Conservation (phyloP, 768 basidiomycete genomes). For the Coprinopsis sp. region DNA sequence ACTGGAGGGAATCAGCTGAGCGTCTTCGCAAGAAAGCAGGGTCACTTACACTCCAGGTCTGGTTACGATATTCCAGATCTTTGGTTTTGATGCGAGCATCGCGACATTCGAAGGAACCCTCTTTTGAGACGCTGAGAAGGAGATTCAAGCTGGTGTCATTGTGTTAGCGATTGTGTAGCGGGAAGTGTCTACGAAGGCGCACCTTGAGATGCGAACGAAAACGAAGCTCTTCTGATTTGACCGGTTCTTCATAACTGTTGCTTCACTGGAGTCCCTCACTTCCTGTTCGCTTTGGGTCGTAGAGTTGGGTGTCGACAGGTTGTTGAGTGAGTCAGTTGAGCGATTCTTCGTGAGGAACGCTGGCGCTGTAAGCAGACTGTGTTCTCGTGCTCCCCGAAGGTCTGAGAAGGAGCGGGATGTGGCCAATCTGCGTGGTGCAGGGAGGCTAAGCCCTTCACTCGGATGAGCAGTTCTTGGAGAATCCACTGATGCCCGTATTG, state of each 20-base stretch:
- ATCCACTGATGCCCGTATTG: slow-evolving; percentile 45
- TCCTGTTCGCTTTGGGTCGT: slow-evolving; percentile 12
- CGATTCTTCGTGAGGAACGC: slow-evolving; percentile 30
- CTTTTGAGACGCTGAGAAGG: slow-evolving; percentile 73
- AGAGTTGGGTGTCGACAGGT: slow-evolving; percentile 7
- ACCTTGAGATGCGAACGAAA: slow-evolving; percentile 71
- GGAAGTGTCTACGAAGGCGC: slow-evolving; percentile 7
- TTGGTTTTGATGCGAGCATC: slow-evolving; percentile 78
- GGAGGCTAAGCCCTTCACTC: slow-evolving; percentile 16
- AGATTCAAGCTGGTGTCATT: slow-evolving; percentile 51
- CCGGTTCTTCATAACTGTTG: slow-evolving; percentile 76
- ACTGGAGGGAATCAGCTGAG: slow-evolving; percentile 35
- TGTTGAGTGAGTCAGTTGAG: slow-evolving; percentile 35
- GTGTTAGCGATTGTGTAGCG: slow-evolving; percentile 12
- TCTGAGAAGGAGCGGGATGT: slow-evolving; percentile 70
- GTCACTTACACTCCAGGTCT: slow-evolving; percentile 71
- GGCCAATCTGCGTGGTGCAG: slow-evolving; percentile 48
- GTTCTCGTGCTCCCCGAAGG: slow-evolving; percentile 43
- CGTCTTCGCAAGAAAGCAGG: not conserved
- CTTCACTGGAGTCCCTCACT: slow-evolving; percentile 55
- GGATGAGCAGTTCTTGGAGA: slow-evolving; percentile 37
- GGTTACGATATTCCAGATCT: slow-evolving; percentile 75
- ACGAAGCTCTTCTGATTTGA: slow-evolving; percentile 84
- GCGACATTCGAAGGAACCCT: slow-evolving; percentile 79
- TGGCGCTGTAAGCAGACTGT: slow-evolving; percentile 23